Evolutionary conservation across 2,329 filamentous ascomycete genomes (phyloP).

Genomic region (Cryphonectria naterciae): DNA sequence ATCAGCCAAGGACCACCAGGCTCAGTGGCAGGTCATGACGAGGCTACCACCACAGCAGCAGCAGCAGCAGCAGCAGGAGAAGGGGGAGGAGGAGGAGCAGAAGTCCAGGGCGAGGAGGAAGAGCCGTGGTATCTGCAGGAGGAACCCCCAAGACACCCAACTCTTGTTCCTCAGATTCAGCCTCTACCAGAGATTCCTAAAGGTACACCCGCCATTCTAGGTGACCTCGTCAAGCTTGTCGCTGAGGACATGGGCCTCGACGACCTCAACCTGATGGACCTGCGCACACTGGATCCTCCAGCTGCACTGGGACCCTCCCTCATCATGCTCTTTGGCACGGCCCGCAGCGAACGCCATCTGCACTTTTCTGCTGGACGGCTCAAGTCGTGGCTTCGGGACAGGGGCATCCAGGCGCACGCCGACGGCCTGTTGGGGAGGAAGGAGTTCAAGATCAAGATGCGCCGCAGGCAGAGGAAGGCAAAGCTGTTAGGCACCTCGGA

Average conservation of each 20-base stretch:
- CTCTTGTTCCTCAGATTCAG: slow-evolving; percentile 50
- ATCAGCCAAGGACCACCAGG: neutral
- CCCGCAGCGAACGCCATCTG: slow-evolving; percentile 89
- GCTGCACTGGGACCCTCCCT: slow-evolving; percentile 86
- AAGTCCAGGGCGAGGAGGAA: slow-evolving; percentile 30
- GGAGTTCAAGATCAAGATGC: slow-evolving; percentile 85
- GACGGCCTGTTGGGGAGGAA: slow-evolving; percentile 89
- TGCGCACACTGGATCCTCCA: slow-evolving; percentile 82
- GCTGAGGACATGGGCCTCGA: slow-evolving; percentile 87
- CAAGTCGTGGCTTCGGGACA: slow-evolving; percentile 80
- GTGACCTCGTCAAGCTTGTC: slow-evolving; percentile 74
- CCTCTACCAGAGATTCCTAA: slow-evolving; percentile 61
- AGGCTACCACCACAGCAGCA: slow-evolving; percentile 18
- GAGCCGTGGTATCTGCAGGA: slow-evolving; percentile 82
- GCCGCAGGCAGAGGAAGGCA: slow-evolving; percentile 78
- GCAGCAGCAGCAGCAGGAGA: slow-evolving; percentile 19
- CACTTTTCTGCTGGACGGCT: slow-evolving; percentile 90
- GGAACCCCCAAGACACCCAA: slow-evolving; percentile 59
- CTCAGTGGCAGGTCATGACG: slow-evolving; percentile 25
- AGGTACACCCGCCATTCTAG: slow-evolving; percentile 71
- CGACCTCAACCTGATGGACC: slow-evolving; percentile 77
- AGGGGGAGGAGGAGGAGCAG: slow-evolving; percentile 10
- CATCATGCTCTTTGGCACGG: slow-evolving; percentile 90
- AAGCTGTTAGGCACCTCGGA: slow-evolving; percentile 77
- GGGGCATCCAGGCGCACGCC: slow-evolving; percentile 75